Conservation (phyloP, 176 grass and related monocot species). For the Phoenix roebelenii region DNA sequence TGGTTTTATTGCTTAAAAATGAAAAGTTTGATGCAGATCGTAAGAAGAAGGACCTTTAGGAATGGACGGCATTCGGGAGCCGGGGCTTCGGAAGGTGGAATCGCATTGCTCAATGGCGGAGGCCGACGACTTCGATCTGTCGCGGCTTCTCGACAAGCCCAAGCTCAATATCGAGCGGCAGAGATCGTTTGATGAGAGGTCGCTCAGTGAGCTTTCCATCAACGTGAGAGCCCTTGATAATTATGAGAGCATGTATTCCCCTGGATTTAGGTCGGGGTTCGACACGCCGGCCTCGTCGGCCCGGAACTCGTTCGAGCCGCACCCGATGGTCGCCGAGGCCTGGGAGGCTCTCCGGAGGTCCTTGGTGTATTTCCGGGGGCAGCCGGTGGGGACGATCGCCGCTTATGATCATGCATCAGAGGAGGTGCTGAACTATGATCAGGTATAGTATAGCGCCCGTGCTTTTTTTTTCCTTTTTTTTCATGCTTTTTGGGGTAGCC, state of each 20-base stretch:
- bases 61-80: slow-evolving; percentile 8
- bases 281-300: slow-evolving; percentile 14
- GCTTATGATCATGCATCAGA: slow-evolving; percentile 38
- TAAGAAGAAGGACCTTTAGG: too few relatives aligned
- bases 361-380: slow-evolving; percentile 23
- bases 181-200: slow-evolving; percentile 37
- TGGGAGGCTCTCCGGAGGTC: slow-evolving; percentile 33
- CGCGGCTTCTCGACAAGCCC: slow-evolving; percentile 29
- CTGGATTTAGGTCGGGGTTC: slow-evolving; percentile 19
- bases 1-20: too few relatives aligned
- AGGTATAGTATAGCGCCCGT: slow-evolving; percentile 2
- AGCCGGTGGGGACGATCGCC: slow-evolving; percentile 36
- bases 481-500: too few relatives aligned
- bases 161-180: slow-evolving; percentile 37
- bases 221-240: slow-evolving; percentile 20
- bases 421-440: slow-evolving; percentile 44
- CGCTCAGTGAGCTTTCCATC: slow-evolving; percentile 27
- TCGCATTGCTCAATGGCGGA: slow-evolving; percentile 12
- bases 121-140: slow-evolving; percentile 19
- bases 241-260: slow-evolving; percentile 26
- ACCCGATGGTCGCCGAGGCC: slow-evolving; percentile 28
- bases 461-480: too few relatives aligned
- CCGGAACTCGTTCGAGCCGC: slow-evolving; percentile 25
- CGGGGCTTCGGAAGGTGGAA: slow-evolving; percentile 2
- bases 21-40: too few relatives aligned